Conservation (phyloP, 2,329 filamentous ascomycete species). For the Curvularia lunata region DNA sequence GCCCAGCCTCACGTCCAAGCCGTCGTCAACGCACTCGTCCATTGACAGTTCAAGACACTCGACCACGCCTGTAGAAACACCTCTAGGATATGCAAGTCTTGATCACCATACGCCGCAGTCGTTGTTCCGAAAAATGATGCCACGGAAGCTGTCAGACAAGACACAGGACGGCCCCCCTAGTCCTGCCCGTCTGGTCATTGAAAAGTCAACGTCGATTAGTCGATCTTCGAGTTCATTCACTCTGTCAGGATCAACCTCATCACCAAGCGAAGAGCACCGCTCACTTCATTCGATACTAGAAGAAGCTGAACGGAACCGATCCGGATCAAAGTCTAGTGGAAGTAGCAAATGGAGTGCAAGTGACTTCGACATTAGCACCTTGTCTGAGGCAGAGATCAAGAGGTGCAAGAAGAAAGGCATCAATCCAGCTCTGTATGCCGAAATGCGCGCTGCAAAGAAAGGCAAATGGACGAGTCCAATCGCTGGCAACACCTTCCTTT, state of each 20-base stretch:
- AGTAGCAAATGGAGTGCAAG: constrained; percentile 50
- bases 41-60: constrained; percentile 21
- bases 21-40: constrained; percentile 16
- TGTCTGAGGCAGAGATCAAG: constrained; percentile 52
- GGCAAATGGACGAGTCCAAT: constrained; percentile 48
- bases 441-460: constrained; percentile 56
- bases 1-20: constrained; percentile 20
- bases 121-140: constrained; percentile 31
- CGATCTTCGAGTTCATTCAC: constrained; percentile 42
- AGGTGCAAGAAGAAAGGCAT: constrained; percentile 57
- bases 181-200: constrained; percentile 35
- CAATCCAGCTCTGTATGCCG: constrained; percentile 54
- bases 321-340: constrained; percentile 21
- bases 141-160: constrained; percentile 18
- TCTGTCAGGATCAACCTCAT: constrained; percentile 35
- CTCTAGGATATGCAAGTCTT: constrained; percentile 17
- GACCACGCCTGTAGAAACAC: constrained; percentile 17
- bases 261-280: constrained; percentile 23
- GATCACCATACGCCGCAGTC: constrained; percentile 29
- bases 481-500: constrained; percentile 45
- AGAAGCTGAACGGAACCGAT: constrained; percentile 20
- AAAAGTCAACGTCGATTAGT: constrained; percentile 43
- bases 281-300: constrained; percentile 17
- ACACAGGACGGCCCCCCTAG: constrained; percentile 19
- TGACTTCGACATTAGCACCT: constrained; percentile 46